Conservation (phyloP, 2,329 filamentous ascomycete genomes). For the Colletotrichum salicis region DNA sequence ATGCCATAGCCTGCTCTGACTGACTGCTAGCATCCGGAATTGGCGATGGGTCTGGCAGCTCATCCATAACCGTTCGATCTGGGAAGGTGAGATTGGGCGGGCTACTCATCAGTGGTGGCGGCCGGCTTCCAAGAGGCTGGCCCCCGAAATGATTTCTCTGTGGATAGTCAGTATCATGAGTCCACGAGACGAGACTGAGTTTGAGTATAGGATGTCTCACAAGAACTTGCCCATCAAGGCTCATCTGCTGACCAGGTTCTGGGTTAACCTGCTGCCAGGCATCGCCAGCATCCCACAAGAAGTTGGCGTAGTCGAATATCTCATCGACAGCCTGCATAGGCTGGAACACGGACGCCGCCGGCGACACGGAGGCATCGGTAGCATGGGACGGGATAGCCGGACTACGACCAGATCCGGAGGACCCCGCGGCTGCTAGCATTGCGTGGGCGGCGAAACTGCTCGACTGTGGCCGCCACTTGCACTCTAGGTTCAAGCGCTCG, state of each 20-base stretch:
- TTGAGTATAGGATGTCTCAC: background rate
- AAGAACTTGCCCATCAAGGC: constrained; percentile 11
- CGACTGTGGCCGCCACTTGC: constrained; percentile 56
- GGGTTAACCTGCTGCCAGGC: constrained; percentile 45
- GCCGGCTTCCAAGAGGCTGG: background rate
- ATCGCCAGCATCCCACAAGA: constrained; percentile 57
- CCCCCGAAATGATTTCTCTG: constrained; percentile 1
- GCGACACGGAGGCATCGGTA: constrained; percentile 41
- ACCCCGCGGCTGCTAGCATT: constrained; percentile 37
- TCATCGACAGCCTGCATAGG: constrained; percentile 50
- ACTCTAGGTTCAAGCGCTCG: constrained; percentile 63
- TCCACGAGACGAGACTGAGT: background rate
- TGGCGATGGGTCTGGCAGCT: constrained; percentile 7
- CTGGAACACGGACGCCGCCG: constrained; percentile 41
- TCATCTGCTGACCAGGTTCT: constrained; percentile 33
- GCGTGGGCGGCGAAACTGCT: constrained; percentile 17
- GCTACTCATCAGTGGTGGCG: constrained; percentile 10
- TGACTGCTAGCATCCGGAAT: constrained; percentile 19
- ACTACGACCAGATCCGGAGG: constrained; percentile 38
- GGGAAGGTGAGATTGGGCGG: constrained; percentile 18
- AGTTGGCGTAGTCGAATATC: constrained; percentile 59
- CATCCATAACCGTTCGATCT: constrained; percentile 6
- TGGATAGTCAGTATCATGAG: background rate
- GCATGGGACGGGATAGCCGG: constrained; percentile 39
- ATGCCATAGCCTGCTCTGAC: constrained; percentile 4